A percentile compares a stretch with the other conserved stretches of the same genome.
phyloP scores from a whole-genome alignment of 1,284 basidiomycete species.

The Cryptococcus floricola region DNA sequence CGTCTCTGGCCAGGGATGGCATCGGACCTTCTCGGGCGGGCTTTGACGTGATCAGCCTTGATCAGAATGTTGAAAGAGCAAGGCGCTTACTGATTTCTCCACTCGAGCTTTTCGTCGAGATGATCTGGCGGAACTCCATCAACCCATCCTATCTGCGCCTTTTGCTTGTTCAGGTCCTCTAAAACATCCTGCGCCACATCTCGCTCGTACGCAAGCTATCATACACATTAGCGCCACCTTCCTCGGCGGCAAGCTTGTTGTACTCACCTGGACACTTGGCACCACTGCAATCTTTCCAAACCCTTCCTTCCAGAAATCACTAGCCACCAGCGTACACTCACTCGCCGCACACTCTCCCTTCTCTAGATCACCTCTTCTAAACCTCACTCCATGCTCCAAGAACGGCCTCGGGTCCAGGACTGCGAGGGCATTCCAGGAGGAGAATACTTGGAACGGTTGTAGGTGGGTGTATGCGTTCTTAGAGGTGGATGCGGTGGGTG shows the following conservation, averaged over 20 bases:
- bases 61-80: neutral
- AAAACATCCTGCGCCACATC: conserved; percentile 34
- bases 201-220: conserved; percentile 44
- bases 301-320: conserved; percentile 46
- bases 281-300: conserved; percentile 45
- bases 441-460: conserved; percentile 47
- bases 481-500: conserved; percentile 27
- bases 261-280: conserved; percentile 43
- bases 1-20: conserved; percentile 50
- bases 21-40: conserved; percentile 44
- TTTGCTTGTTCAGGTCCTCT: conserved; percentile 21
- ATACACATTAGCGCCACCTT: neutral
- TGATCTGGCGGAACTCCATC: conserved; percentile 36
- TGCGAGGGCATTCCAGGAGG: conserved; percentile 47
- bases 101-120: conserved; percentile 20
- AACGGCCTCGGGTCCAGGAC: conserved; percentile 40
- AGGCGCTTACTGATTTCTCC: conserved; percentile 24
- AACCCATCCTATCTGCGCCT: conserved; percentile 32
- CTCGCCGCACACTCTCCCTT: conserved; percentile 44
- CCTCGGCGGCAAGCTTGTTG: neutral
- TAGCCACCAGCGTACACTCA: conserved; percentile 44
- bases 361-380: conserved; percentile 31
- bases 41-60: conserved; percentile 15
- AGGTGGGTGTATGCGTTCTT: conserved; percentile 23
- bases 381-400: conserved; percentile 38